Evolutionary conservation across 768 basidiomycete species (phyloP), one percentile per base, ranked within the genome.

Genomic region (Pulveroboletus ravenelii): DNA sequence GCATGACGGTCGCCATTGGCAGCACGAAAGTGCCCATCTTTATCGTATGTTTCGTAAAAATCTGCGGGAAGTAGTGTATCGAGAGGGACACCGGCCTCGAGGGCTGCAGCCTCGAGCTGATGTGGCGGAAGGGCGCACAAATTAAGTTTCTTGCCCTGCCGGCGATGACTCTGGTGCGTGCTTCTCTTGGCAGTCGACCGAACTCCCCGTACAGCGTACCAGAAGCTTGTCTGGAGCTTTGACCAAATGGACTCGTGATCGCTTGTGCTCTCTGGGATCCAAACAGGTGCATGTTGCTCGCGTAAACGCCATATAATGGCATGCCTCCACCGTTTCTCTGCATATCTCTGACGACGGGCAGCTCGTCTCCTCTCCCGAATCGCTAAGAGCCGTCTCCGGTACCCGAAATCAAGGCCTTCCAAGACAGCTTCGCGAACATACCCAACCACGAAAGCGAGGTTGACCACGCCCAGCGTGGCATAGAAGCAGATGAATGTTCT

Each of bases 401-500:
- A 85, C 0, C 76, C 75, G n/a, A 82, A 73, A 57, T 89, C 81
- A 41, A 85, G 74, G 2, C 79, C 78, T 66, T 93, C 91, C 27
- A 89, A 72, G 25, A 91, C 74, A 0, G 81, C 84, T 59, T 87
- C 88, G 14, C 85, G 79, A 25, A 78, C 78, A 46, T 84, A 78
- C 4, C 76, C 73, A 29, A 89, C 81, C 12, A 81, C 78, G 12
- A 89, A 70, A 12, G 77, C 83, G 27, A 87, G 65, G 55, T 77
- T 84, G 52, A 89, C 30, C 44, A 91, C 78, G 10, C 86, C 85
- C 31, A 82, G 65, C 1, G 72, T 68, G 35, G 80, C 72, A 54
- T 85, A 87, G 50, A 79, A 55, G 61, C 80, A 80, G 0, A 77
- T 72, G 56, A 85, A 85, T 12, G 84, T 55, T n/a, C 81, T 81